These are phyloP conservation scores for Colletotrichum australisinense DNA, from an alignment of 2,329 filamentous ascomycete genomes.

Conservation along the genomic window DNA sequence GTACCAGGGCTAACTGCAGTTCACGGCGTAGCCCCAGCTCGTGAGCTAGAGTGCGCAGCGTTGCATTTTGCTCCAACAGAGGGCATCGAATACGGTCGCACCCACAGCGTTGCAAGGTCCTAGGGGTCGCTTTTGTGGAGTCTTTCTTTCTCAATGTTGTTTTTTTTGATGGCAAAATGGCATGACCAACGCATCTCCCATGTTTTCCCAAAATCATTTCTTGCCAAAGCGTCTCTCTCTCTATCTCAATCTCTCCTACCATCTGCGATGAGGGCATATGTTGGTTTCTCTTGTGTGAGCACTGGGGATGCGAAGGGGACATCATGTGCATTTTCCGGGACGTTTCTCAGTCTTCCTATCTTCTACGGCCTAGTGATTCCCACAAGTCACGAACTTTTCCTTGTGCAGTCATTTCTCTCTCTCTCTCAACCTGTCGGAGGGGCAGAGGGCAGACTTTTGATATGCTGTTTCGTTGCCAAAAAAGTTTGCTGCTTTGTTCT, in stretches of 20 bases:
- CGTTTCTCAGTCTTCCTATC: constrained; percentile 26
- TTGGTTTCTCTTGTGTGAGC: constrained; percentile 32
- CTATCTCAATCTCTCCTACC: constrained; percentile 23
- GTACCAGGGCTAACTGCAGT: constrained; percentile 66
- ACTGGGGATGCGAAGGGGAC: constrained; percentile 30
- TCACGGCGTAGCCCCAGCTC: background rate
- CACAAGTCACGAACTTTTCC: constrained; percentile 31
- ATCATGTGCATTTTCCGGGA: constrained; percentile 28
- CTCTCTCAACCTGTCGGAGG: constrained; percentile 11
- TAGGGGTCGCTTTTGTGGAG: constrained; percentile 24
- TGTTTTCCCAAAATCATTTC: constrained; percentile 33
- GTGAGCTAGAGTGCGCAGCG: constrained; percentile 7
- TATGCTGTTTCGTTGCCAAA: constrained; percentile 27
- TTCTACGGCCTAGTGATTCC: constrained; percentile 37
- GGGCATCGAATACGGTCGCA: constrained; percentile 17
- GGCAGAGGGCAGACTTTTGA: constrained; percentile 32
- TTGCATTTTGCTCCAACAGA: constrained; percentile 20
- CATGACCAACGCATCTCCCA: constrained; percentile 29
- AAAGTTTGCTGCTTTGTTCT: constrained; percentile 36
- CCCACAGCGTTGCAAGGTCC: constrained; percentile 25
- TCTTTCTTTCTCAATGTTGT: constrained; percentile 21
- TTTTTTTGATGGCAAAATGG: constrained; percentile 28
- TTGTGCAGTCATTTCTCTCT: constrained; percentile 34
- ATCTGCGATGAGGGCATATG: constrained; percentile 31
- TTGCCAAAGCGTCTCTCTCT: constrained; percentile 31